Percentiles rank a stretch among this genome's conserved stretches.
phyloP scores from a whole-genome alignment of 2,329 filamentous ascomycete genomes.

The Phaeosphaeriaceae sp. region DNA sequence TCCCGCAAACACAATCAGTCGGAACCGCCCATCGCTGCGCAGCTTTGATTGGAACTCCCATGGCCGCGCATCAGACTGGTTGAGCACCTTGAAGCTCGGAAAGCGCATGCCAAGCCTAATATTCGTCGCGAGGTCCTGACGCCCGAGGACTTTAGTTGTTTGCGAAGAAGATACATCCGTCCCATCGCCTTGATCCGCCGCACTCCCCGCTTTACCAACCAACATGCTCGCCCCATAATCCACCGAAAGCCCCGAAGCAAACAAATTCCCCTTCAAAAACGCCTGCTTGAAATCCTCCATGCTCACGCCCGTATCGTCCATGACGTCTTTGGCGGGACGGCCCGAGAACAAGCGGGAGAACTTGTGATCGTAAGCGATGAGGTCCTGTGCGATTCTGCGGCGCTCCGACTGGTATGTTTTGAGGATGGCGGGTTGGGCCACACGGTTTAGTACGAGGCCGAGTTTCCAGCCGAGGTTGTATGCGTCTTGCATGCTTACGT shows the following conservation, averaged over 20 bases:
- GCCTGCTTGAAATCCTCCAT: slow-evolving; percentile 68
- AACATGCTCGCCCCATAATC: slow-evolving; percentile 64
- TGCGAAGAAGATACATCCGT: slow-evolving; percentile 48
- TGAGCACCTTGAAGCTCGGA: slow-evolving; percentile 64
- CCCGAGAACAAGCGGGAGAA: slow-evolving; percentile 57
- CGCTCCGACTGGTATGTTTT: slow-evolving; percentile 62
- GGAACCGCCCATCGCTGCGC: slow-evolving; percentile 63
- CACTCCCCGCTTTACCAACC: slow-evolving; percentile 58
- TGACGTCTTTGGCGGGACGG: slow-evolving; percentile 62
- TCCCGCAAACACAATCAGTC: slow-evolving; percentile 68
- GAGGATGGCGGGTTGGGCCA: slow-evolving; percentile 51
- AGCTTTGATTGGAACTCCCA: slow-evolving; percentile 66
- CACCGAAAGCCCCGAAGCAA: slow-evolving; percentile 64
- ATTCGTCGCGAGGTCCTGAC: slow-evolving; percentile 53
- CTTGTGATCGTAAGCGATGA: slow-evolving; percentile 64
- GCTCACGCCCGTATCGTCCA: slow-evolving; percentile 66
- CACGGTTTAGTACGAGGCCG: slow-evolving; percentile 55
- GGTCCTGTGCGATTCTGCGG: slow-evolving; percentile 65
- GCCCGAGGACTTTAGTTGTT: slow-evolving; percentile 36
- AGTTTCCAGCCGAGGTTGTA: slow-evolving; percentile 67
- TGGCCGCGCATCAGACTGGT: slow-evolving; percentile 62
- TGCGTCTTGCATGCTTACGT: slow-evolving; percentile 72
- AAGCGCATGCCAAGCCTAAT: slow-evolving; percentile 64
- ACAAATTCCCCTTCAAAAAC: slow-evolving; percentile 65
- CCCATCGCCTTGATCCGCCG: slow-evolving; percentile 55